Evolutionary conservation across 192 early-diverging fungal genomes (phyloP), one percentile per base, ranked within the genome.

Genomic region (Coemansia sp.): DNA sequence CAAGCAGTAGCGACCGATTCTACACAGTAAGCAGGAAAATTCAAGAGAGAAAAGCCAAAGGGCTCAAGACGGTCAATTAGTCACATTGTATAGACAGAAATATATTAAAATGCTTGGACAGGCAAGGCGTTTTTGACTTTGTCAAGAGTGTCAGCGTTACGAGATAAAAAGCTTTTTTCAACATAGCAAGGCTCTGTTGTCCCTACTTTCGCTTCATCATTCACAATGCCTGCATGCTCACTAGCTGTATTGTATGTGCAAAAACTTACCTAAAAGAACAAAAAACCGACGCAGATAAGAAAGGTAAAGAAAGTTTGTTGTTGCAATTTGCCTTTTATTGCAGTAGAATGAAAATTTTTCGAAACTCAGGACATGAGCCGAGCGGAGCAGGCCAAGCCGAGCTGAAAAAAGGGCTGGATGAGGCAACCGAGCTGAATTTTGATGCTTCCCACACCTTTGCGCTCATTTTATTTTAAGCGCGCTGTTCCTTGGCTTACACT

Each of bases 121-220:
- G 32, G 32, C 32, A 35, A 35, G 32, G 32, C 32, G 7, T 8
- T 35, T 35, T 47, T 17, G n/a, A 12, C 43, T 47, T 47, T 12
- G n/a, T 12, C 43, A 24, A 24, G 24, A 24, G 67, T 66, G 70
- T 72, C 70, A 72, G 70, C 21, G 37, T 52, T 41, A 58, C 72
- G 72, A 73, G 65, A 73, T 66, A 54, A 55, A 67, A 64, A 75
- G 60, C 47, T 52, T 65, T 69, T 23, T 24, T 75, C 66, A 60
- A 58, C 72, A 75, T 43, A 24, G 37, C 12, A 47, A 25, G 25
- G 24, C 59, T 69, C 59, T 60, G 72, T 38, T 75, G 72, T 75
- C 72, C 72, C 72, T 75, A 75, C 72, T 69, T 68, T 61, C 17
- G 55, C 45, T n/a, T 75, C 72, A 75, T 75, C 72, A 75, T 65